A percentile compares a stretch with the other conserved stretches of the same genome.
These are phyloP conservation scores for Daphne laureola DNA, from an alignment of 441 rosid species.

Conservation along the genomic window DNA sequence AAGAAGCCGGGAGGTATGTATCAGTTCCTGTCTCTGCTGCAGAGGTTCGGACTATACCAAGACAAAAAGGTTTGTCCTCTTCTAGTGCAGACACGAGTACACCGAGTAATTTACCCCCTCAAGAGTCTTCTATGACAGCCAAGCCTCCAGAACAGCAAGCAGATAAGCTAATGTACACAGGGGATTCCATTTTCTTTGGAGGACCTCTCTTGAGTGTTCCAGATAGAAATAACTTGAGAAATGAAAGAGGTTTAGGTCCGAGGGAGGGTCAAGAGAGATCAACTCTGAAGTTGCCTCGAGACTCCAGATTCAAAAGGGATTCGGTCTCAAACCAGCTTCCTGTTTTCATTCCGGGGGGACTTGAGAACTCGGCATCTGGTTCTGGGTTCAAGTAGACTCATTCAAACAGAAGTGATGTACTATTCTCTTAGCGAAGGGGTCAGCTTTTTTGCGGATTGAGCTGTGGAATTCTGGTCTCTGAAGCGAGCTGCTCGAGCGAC, in stretches of 20 bases:
- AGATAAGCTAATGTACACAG: constrained; percentile 49
- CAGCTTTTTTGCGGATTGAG: not conserved
- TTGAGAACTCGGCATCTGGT: constrained; percentile 22
- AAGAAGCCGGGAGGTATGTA: constrained; percentile 84
- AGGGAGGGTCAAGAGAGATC: constrained; percentile 47
- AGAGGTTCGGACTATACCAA: constrained; percentile 47
- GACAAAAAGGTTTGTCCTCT: constrained; percentile 20
- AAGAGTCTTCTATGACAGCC: constrained; percentile 30
- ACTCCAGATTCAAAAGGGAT: constrained; percentile 53
- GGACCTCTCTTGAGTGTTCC: constrained; percentile 64
- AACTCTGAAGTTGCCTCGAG: constrained; percentile 36
- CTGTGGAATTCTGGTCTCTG: constrained; percentile 1
- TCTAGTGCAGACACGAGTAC: constrained; percentile 33
- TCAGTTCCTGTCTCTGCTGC: constrained; percentile 70
- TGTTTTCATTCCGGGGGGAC: constrained; percentile 45
- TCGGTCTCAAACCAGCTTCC: constrained; percentile 64
- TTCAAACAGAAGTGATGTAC: constrained; percentile 9
- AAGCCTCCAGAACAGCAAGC: constrained; percentile 30
- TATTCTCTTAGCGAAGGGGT: not conserved
- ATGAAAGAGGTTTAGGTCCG: constrained; percentile 31
- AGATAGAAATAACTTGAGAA: constrained; percentile 40
- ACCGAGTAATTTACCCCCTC: constrained; percentile 30
- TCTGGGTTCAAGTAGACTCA: constrained; percentile 36
- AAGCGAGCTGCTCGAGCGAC: not conserved
- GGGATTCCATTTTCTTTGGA: constrained; percentile 71